Base-by-base conservation (phyloP, 306 rosid species). In the Crataegus laevigata region DNA sequence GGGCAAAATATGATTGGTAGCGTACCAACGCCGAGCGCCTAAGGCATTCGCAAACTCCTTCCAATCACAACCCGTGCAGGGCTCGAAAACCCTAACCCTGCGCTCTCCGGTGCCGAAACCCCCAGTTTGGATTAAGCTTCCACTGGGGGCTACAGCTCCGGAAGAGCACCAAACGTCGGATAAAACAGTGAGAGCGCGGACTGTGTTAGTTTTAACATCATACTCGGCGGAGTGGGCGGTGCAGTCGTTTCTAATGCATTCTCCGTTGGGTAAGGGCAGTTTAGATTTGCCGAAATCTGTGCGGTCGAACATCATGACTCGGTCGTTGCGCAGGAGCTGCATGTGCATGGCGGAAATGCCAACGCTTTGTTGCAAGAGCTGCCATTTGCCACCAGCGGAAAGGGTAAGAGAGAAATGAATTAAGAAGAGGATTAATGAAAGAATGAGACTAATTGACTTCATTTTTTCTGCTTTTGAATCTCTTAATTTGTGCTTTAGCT, bases 281-380 rank as follows among this genome's bases (percentile, higher is more conserved):
- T 93, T 88, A n/a, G 98, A 93, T 4, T 14, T 14, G 6, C 97
- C 98, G 50, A 89, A 89, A 78, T 88, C 93, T 3, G 98, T 91
- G 17, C 96, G 92, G 81, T 93, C 97, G 73, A 71, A 93, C 26
- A 91, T 83, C 28, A 89, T n/a, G 30, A 93, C 88, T 1, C 82
- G 79, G 81, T 93, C 97, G 60, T 84, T 83, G 75, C 83, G 80
- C 43, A 89, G 84, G 1, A 93, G 81, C 65, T 93, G 98, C 98
- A 93, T 91, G 96, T 93, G 98, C 98, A 93, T 91, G 78, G 92
- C 93, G 1, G 90, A 81, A 6, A 93, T 84, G 81, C 98, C 97
- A 0, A 38, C 43, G 11, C 43, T 38, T 11, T 77, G 54, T 18
- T 87, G 87, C 5, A 93, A 69, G 9, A 84, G 73, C 57, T 80